phyloP scores from a whole-genome alignment of 768 basidiomycete species.

The Chiua virens region DNA sequence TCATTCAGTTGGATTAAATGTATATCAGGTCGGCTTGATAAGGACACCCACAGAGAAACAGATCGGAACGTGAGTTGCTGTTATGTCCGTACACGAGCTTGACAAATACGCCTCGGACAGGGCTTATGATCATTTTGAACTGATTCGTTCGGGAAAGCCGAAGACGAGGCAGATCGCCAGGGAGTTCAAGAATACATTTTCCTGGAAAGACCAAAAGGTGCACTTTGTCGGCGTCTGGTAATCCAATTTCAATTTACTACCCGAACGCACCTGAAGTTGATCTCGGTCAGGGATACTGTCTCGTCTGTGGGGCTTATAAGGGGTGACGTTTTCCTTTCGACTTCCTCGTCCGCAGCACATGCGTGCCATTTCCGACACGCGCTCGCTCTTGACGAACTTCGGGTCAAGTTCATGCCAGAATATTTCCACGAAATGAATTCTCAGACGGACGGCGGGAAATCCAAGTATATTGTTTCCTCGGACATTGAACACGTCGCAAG shows the following conservation, averaged over 20 bases:
- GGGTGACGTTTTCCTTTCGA: constrained; percentile 48
- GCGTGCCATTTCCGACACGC: constrained; percentile 66
- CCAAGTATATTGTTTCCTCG: background rate
- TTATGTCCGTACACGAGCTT: background rate
- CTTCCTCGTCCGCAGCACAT: constrained; percentile 54
- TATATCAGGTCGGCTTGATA: constrained; percentile 33
- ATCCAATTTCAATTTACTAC: constrained; percentile 11
- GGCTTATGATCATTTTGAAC: constrained; percentile 16
- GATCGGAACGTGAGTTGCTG: constrained; percentile 21
- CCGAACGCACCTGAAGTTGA: background rate
- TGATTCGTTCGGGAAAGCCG: constrained; percentile 13
- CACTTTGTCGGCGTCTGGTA: constrained; percentile 57
- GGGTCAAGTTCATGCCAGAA: constrained; percentile 55
- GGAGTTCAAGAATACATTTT: constrained; percentile 48
- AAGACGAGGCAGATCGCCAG: constrained; percentile 15
- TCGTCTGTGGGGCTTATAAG: constrained; percentile 58
- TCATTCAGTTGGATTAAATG: background rate
- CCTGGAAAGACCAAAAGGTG: constrained; percentile 39
- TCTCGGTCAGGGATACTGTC: constrained; percentile 59
- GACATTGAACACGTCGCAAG: background rate
- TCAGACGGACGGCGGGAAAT: constrained; percentile 10
- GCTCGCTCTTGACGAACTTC: constrained; percentile 58
- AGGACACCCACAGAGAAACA: constrained; percentile 32
- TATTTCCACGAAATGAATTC: constrained; percentile 33
- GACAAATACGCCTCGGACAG: background rate